Base-by-base conservation (phyloP, 768 basidiomycete species). In the Kwoniella dendrophila region DNA sequence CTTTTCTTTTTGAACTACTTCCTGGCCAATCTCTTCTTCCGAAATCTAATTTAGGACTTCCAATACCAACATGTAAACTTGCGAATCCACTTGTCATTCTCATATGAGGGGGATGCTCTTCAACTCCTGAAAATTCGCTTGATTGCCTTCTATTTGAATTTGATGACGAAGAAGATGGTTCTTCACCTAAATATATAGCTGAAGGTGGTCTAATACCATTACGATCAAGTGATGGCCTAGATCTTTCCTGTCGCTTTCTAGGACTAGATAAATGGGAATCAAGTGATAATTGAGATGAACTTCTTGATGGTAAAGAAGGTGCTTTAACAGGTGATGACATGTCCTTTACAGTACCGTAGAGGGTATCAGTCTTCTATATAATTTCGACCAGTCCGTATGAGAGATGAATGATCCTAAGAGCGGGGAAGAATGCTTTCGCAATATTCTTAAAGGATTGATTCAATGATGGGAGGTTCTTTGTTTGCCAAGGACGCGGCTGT, bases 41-140 rank as follows among this genome's bases (percentile, higher is more conserved):
- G 34, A 65, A 65, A 24, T 65, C 63, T 33, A 63, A 26, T 24
- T 47, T 56, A 4, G 62, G 67, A 48, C 67, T 63, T 22, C 67
- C 67, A 22, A 64, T 47, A 32, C 67, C 62, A 0, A 68, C 67
- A 51, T 60, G 43, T 16, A 63, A 57, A 30, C 48, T 62, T 2
- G 57, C 59, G 26, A 68, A 68, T 8, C 67, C 62, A 57, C 48
- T 66, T 30, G 55, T 22, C 63, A 58, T 64, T 8, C 44, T 43
- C 26, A 49, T 10, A 16, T 55, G 44, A 12, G 41, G 60, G 8
- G 53, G 49, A 33, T 32, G 29, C 18, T 51, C 49, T 18, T 51
- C 29, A 33, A 11, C 24, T n/a, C 41, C 18, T 43, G 41, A 22
- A n/a, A 27, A 32, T 16, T 51, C 49, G 14, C 49, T 32, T 20